phyloP scores from a whole-genome alignment of 2,329 filamentous ascomycete species.

The Aspergillus sp. region DNA sequence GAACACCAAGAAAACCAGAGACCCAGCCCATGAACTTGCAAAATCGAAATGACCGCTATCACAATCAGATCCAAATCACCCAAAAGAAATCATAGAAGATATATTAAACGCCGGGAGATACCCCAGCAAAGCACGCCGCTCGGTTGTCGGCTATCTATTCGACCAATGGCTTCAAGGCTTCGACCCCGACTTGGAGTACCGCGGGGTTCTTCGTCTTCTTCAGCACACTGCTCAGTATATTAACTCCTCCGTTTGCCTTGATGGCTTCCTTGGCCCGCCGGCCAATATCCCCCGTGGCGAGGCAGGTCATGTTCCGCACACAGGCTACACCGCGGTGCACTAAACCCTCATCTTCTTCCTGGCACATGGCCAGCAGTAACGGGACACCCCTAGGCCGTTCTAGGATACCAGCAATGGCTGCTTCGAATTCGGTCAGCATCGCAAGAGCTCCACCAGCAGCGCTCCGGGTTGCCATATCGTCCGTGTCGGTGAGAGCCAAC shows the following conservation, averaged over 20 bases:
- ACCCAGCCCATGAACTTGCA: neutral
- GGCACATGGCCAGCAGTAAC: conserved; percentile 78
- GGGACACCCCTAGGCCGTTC: conserved; percentile 70
- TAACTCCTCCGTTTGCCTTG: conserved; percentile 63
- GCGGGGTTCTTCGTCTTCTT: conserved; percentile 69
- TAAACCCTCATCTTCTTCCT: conserved; percentile 61
- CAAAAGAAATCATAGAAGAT: conserved; percentile 19
- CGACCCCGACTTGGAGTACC: conserved; percentile 70
- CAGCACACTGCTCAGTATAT: conserved; percentile 68
- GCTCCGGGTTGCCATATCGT: conserved; percentile 75
- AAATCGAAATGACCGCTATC: conserved; percentile 6
- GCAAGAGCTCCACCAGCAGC: conserved; percentile 89
- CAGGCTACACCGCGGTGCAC: conserved; percentile 72
- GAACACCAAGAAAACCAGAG: neutral
- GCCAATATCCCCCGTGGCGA: conserved; percentile 66
- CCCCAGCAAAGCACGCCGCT: conserved; percentile 11
- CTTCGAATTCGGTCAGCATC: conserved; percentile 76
- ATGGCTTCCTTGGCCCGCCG: conserved; percentile 62
- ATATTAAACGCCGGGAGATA: conserved; percentile 6
- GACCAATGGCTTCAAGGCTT: conserved; percentile 70
- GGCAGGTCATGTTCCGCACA: conserved; percentile 69
- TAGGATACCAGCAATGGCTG: conserved; percentile 70
- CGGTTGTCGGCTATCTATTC: conserved; percentile 30
- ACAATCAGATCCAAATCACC: conserved; percentile 14
- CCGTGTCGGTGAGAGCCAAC: conserved; percentile 82